These are phyloP conservation scores for Magnaporthiopsis incrustans DNA, from an alignment of 2,329 filamentous ascomycete genomes.

Conservation along the genomic window DNA sequence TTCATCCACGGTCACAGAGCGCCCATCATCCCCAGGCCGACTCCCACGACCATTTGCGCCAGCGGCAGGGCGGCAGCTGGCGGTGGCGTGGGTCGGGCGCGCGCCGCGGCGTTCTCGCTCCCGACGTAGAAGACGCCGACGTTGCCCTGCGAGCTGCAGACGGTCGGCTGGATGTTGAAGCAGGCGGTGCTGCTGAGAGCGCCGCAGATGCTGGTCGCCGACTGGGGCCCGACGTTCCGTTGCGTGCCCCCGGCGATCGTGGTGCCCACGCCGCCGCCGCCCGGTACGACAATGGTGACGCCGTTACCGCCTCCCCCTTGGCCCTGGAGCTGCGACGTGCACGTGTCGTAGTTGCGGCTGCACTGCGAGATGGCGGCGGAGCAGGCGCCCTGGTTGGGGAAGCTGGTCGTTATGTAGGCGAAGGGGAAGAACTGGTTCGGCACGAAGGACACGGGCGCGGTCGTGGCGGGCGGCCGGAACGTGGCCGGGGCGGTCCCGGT, in stretches of 20 bases:
- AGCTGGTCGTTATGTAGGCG: conserved; percentile 45
- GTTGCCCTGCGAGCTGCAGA: conserved; percentile 3
- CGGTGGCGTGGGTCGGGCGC: conserved; percentile 4
- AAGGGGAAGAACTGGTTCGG: conserved; percentile 52
- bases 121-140: conserved; percentile 5
- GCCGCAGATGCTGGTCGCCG: conserved; percentile 46
- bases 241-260: conserved; percentile 14
- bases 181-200: conserved; percentile 12
- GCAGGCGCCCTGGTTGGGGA: conserved; percentile 42
- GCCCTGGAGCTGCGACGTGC: conserved; percentile 39
- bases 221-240: conserved; percentile 31
- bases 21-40: conserved; percentile 5
- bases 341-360: conserved; percentile 44
- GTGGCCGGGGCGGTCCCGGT: conserved; percentile 43
- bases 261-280: conserved; percentile 28
- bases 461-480: conserved; percentile 25
- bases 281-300: conserved; percentile 49
- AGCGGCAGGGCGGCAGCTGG: conserved; percentile 1
- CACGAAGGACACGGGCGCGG: conserved; percentile 41
- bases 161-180: conserved; percentile 12
- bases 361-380: conserved; percentile 43
- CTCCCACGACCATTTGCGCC: neutral
- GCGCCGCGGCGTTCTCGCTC: conserved; percentile 1
- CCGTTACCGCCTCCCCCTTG: conserved; percentile 29
- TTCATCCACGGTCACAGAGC: neutral